Conservation (phyloP, 2,329 filamentous ascomycete species). For the Neofusicoccum parvum region DNA sequence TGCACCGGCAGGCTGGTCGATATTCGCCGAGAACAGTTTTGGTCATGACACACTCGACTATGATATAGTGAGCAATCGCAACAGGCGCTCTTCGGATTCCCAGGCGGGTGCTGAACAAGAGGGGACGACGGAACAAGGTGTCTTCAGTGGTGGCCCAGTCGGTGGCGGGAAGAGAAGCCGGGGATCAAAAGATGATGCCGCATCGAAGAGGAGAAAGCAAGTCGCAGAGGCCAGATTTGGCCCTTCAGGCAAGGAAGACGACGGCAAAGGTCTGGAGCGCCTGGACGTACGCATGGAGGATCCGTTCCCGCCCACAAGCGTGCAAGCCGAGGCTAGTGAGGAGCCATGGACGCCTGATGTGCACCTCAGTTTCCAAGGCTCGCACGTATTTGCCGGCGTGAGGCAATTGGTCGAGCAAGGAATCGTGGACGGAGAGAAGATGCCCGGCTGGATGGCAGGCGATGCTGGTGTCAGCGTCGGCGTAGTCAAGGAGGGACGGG, state of each 20-base stretch:
- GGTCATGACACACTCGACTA: conserved; percentile 55
- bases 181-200: conserved; percentile 22
- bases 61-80: neutral
- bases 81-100: neutral
- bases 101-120: neutral
- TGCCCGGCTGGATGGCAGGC: conserved; percentile 91
- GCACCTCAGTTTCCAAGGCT: conserved; percentile 70
- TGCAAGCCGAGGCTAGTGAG: conserved; percentile 22
- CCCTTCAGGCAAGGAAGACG: conserved; percentile 42
- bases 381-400: conserved; percentile 79
- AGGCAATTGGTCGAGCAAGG: conserved; percentile 76
- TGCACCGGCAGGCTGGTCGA: conserved; percentile 76
- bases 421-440: conserved; percentile 71
- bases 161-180: conserved; percentile 5
- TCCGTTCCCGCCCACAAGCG: conserved; percentile 31
- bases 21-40: conserved; percentile 68
- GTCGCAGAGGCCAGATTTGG: conserved; percentile 73
- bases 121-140: neutral
- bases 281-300: conserved; percentile 55
- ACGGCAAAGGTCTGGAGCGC: conserved; percentile 48
- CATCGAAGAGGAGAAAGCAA: conserved; percentile 60
- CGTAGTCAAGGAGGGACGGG: conserved; percentile 66
- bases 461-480: conserved; percentile 79
- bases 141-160: neutral
- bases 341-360: conserved; percentile 59